Evolutionary conservation across 192 early-diverging fungal genomes (phyloP), one percentile per base, ranked within the genome.

Genomic region (Entomortierella beljakovae): DNA sequence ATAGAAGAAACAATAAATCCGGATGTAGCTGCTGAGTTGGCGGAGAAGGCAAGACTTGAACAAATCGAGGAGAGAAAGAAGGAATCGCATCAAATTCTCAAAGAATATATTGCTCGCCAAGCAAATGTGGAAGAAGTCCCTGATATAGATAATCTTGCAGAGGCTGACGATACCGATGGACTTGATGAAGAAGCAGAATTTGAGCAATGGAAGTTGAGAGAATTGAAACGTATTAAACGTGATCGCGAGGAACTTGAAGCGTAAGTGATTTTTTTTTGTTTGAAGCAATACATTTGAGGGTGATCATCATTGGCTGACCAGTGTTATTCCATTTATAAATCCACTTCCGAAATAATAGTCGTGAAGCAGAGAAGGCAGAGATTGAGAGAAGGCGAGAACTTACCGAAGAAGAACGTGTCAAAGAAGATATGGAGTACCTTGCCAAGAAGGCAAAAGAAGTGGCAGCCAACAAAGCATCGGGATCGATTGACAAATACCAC

Each of bases 151-250:
- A 68, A 70, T 25, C 33, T 73, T 23, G 56, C 81, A 16, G 88
- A 90, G 28, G 89, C 96, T 0, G 97, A 97, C 80, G 97, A 99
- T 85, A 96, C 94, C 0, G 97, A 99, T 82, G 93, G 90, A 22
- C 29, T 95, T 6, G 91, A 98, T 70, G 91, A 94, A 57, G 90
- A 92, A 25, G 94, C 90, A 7, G 97, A 99, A 80, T 95, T 90
- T 83, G 92, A 91, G 42, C 89, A 90, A 0, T 99, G 97, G 97
- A 94, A 92, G 68, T 81, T 95, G 26, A 92, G 97, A 37, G 97
- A 99, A 80, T 75, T 98, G 51, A 85, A 79, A 52, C 88, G 97
- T 55, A 91, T 98, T 67, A 95, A 97, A 57, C 90, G 96, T 31
- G 96, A 98, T 77, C 85, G 90, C 54, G 90, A 92, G 64, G 93